Percentiles rank a stretch among this genome's conserved stretches.
Conservation (phyloP, 106 monocot genomes). For the Dendrobium nobile region DNA sequence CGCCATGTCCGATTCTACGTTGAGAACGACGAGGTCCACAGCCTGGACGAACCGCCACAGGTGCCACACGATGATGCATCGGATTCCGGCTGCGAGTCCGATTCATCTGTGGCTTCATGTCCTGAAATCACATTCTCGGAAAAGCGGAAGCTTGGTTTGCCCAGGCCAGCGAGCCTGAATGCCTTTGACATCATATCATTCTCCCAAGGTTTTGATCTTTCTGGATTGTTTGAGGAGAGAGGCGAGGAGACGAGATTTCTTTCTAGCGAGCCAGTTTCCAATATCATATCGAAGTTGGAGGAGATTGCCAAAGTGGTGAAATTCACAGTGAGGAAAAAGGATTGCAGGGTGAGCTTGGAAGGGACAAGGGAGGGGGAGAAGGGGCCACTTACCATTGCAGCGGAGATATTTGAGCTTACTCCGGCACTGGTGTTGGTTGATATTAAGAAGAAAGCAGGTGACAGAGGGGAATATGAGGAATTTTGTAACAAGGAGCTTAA, state of each 20-base stretch:
- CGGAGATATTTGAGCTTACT: constrained; percentile 37
- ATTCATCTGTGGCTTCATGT: constrained; percentile 13
- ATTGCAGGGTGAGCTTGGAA: constrained; percentile 37
- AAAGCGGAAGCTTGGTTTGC: constrained; percentile 1
- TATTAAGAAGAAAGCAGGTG: constrained; percentile 21
- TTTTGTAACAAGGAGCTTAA: constrained; percentile 12
- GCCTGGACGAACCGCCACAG: background rate
- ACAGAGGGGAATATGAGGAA: constrained; percentile 10
- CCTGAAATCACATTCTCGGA: background rate
- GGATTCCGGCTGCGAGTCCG: constrained; percentile 29
- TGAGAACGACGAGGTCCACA: constrained; percentile 35
- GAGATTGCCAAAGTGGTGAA: constrained; percentile 11
- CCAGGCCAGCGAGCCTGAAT: constrained; percentile 15
- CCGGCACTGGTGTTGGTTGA: constrained; percentile 30
- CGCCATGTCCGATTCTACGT: constrained; percentile 34
- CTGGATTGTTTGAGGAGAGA: constrained; percentile 18
- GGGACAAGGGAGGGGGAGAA: constrained; percentile 47
- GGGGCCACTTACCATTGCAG: constrained; percentile 33
- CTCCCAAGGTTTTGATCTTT: constrained; percentile 11
- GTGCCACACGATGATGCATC: background rate
- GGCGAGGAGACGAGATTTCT: constrained; percentile 13
- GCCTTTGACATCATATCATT: constrained; percentile 20
- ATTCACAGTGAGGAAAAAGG: constrained; percentile 32
- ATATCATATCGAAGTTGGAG: constrained; percentile 11
- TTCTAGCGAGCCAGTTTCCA: constrained; percentile 7